Percentiles rank a stretch among this genome's conserved stretches.
phyloP scores from a whole-genome alignment of 2,329 filamentous ascomycete genomes.

The Colletotrichum abscissum region DNA sequence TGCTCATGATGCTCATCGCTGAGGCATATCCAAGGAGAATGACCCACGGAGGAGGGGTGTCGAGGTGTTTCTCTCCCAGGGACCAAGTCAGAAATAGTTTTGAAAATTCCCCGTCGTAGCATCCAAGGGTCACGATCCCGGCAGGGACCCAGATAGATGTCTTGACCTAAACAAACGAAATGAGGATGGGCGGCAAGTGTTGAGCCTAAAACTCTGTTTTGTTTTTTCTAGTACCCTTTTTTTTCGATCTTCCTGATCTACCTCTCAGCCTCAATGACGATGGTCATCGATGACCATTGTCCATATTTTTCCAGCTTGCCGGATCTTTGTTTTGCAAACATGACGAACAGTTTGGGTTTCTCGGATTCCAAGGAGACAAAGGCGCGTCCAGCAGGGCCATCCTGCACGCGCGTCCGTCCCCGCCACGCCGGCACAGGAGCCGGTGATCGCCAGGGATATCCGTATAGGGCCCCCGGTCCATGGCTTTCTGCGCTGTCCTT shows the following conservation, averaged over 20 bases:
- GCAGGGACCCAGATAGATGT: not conserved
- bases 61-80: not conserved
- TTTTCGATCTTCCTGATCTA: not conserved
- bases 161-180: constrained; percentile 22
- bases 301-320: not conserved
- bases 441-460: constrained; percentile 28
- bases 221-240: no score
- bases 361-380: not conserved
- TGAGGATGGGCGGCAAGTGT: constrained; percentile 19
- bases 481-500: not conserved
- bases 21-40: not conserved
- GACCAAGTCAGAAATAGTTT: constrained; percentile 1
- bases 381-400: not conserved
- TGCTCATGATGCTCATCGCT: not conserved
- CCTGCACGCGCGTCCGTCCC: constrained; percentile 23
- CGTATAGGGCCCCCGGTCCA: constrained; percentile 2
- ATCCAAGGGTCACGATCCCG: not conserved
- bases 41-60: not conserved
- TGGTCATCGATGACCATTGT: not conserved
- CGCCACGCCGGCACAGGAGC: constrained; percentile 31
- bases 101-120: constrained; percentile 9
- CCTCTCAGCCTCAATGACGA: constrained; percentile 3
- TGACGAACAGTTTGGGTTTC: not conserved
- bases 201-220: constrained; percentile 15
- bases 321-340: not conserved